Evolutionary conservation across 1,139 yeast species (phyloP).

Genomic region (Torulaspora globosa): DNA sequence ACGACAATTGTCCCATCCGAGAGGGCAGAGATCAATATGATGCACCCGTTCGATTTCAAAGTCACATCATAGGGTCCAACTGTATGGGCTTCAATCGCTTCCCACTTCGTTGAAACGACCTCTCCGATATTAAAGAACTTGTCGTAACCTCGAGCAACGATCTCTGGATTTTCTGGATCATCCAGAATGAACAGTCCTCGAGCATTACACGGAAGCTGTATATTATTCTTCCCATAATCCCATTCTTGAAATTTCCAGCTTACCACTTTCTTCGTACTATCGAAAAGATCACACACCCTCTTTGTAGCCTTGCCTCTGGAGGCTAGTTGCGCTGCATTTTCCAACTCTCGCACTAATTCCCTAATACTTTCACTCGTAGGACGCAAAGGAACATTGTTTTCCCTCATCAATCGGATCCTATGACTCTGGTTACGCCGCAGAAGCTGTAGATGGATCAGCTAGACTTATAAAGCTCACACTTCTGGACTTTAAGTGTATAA

Average conservation of each 20-base stretch:
- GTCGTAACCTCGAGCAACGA: slow-evolving; percentile 85
- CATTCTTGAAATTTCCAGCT: slow-evolving; percentile 88
- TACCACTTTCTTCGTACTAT: slow-evolving; percentile 34
- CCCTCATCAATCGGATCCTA: neutral
- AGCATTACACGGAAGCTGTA: slow-evolving; percentile 64
- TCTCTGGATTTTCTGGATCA: slow-evolving; percentile 35
- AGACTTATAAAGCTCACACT: neutral
- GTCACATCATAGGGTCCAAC: slow-evolving; percentile 78
- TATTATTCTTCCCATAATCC: slow-evolving; percentile 64
- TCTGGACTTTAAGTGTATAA: neutral
- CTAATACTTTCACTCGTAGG: slow-evolving; percentile 15
- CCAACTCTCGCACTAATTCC: slow-evolving; percentile 31
- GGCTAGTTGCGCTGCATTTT: slow-evolving; percentile 28
- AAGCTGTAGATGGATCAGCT: neutral
- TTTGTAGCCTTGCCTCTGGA: slow-evolving; percentile 41
- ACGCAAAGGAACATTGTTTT: neutral
- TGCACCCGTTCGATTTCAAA: slow-evolving; percentile 90
- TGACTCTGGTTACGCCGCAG: neutral
- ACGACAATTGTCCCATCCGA: slow-evolving; percentile 69
- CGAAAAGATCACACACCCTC: slow-evolving; percentile 35
- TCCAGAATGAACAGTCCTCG: slow-evolving; percentile 76
- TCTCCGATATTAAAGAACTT: slow-evolving; percentile 87
- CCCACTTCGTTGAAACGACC: slow-evolving; percentile 49
- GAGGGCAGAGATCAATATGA: slow-evolving; percentile 75
- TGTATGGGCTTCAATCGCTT: slow-evolving; percentile 45